phyloP scores from a whole-genome alignment of 2,329 filamentous ascomycete genomes.

The Diaporthe humulicola region DNA sequence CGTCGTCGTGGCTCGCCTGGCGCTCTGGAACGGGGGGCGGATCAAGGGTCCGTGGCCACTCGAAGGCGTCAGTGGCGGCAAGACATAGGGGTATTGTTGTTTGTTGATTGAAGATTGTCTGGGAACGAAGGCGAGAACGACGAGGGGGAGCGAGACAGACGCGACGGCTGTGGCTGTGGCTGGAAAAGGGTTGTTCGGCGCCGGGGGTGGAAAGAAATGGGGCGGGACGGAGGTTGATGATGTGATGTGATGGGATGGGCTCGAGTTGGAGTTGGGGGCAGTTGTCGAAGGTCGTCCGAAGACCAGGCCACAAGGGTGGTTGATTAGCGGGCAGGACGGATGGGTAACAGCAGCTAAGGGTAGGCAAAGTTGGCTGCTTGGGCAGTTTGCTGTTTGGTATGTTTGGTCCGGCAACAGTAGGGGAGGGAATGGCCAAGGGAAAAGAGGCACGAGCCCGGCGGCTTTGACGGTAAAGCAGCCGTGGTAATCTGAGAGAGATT shows the following conservation, averaged over 20 bases:
- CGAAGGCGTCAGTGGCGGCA: slow-evolving; percentile 37
- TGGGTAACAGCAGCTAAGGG: background rate
- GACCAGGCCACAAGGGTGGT: slow-evolving; percentile 5
- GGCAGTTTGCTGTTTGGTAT: background rate
- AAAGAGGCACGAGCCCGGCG: slow-evolving; percentile 35
- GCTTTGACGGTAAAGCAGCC: slow-evolving; percentile 34
- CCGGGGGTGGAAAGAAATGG: slow-evolving; percentile 3
- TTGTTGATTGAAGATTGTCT: slow-evolving; percentile 24
- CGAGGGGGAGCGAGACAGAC: slow-evolving; percentile 1
- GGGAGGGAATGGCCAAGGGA: slow-evolving; percentile 22
- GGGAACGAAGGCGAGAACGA: background rate
- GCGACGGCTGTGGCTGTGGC: slow-evolving; percentile 19
- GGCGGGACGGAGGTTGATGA: slow-evolving; percentile 22
- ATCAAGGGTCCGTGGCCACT: slow-evolving; percentile 35
- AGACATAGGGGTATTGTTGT: slow-evolving; percentile 37
- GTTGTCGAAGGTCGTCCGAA: slow-evolving; percentile 20
- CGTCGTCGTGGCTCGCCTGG: slow-evolving; percentile 50
- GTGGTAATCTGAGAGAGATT: slow-evolving; percentile 39
- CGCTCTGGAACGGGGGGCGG: slow-evolving; percentile 27
- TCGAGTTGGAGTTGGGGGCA: slow-evolving; percentile 1
- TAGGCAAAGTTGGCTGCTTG: background rate
- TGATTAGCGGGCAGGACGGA: slow-evolving; percentile 25
- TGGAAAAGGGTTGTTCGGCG: slow-evolving; percentile 24
- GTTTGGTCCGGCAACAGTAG: slow-evolving; percentile 3
- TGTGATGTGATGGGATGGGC: slow-evolving; percentile 5